Percentiles rank a stretch among this genome's conserved stretches.
Evolutionary conservation across 805 yeast genomes (phyloP).

Genomic region (Saccharomycopsis sp.): DNA sequence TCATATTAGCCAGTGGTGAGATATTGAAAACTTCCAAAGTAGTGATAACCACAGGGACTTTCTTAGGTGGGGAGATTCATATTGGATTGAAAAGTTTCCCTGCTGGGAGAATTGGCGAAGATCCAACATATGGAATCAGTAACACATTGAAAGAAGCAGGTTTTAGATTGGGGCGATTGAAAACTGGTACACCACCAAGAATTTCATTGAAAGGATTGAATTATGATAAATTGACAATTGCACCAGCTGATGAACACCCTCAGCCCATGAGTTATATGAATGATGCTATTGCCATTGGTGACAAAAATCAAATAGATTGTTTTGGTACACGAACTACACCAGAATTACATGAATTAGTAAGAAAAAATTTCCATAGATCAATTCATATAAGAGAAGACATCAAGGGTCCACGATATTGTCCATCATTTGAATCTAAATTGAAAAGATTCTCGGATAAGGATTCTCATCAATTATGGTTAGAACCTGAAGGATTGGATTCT

Average conservation of each 20-base stretch:
- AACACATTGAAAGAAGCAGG: constrained; percentile 71
- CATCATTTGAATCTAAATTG: constrained; percentile 88
- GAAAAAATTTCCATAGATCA: constrained; percentile 68
- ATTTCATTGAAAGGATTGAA: constrained; percentile 66
- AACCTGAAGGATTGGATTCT: constrained; percentile 89
- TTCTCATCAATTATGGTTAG: constrained; percentile 85
- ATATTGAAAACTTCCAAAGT: constrained; percentile 57
- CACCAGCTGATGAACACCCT: constrained; percentile 78
- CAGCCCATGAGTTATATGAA: constrained; percentile 86
- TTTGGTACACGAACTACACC: constrained; percentile 75
- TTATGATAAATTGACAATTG: constrained; percentile 54
- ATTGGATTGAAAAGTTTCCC: constrained; percentile 76
- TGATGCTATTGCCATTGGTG: constrained; percentile 51
- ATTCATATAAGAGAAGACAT: constrained; percentile 91
- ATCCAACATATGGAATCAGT: constrained; percentile 84
- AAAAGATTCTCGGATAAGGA: constrained; percentile 70
- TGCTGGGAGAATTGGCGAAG: constrained; percentile 91
- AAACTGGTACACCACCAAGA: constrained; percentile 97
- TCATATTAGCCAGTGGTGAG: constrained; percentile 61
- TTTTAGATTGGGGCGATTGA: constrained; percentile 78
- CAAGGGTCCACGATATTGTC: constrained; percentile 96
- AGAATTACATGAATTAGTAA: constrained; percentile 61
- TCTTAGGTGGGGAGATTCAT: constrained; percentile 90
- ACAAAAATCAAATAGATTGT: constrained; percentile 56
- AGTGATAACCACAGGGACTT: constrained; percentile 93